Conservation (phyloP, 2,329 filamentous ascomycete genomes). For the Ustulina deusta region DNA sequence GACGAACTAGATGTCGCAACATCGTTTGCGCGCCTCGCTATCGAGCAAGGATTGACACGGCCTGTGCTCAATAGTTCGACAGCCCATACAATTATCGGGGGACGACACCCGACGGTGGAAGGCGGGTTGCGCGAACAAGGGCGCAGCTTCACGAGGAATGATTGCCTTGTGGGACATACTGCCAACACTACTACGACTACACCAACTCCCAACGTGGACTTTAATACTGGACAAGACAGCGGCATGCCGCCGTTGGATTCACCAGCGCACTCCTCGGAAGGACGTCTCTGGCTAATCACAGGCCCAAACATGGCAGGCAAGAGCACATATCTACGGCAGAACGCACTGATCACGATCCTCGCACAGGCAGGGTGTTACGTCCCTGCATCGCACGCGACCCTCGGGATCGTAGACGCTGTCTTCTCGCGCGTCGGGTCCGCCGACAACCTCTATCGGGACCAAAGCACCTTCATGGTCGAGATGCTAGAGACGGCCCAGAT, state of each 20-base stretch:
- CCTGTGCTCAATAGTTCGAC: conserved; percentile 73
- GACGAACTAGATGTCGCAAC: conserved; percentile 93
- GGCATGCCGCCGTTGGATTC: conserved; percentile 69
- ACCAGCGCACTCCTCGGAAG: conserved; percentile 60
- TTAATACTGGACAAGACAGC: conserved; percentile 66
- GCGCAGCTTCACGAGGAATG: conserved; percentile 84
- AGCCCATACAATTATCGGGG: conserved; percentile 80
- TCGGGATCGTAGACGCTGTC: conserved; percentile 95
- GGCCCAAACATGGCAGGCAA: conserved; percentile 99
- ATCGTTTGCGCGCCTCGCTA: conserved; percentile 83
- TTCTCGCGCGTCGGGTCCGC: conserved; percentile 94
- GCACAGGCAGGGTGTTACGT: conserved; percentile 95
- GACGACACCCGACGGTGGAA: conserved; percentile 93
- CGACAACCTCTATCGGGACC: conserved; percentile 92
- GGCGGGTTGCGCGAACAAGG: conserved; percentile 82
- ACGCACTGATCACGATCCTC: conserved; percentile 92
- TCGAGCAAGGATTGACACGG: conserved; percentile 78
- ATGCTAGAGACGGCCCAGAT: conserved; percentile 98
- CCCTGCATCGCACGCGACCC: conserved; percentile 84
- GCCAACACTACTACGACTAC: conserved; percentile 61
- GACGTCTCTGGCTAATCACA: conserved; percentile 75
- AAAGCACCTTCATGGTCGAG: conserved; percentile 99
- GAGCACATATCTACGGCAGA: conserved; percentile 94
- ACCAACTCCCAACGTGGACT: conserved; percentile 5
- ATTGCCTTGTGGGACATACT: conserved; percentile 85